Percentiles rank a stretch among this genome's conserved stretches.
Conservation (phyloP, 768 basidiomycete genomes). For the Lentinula boryana region DNA sequence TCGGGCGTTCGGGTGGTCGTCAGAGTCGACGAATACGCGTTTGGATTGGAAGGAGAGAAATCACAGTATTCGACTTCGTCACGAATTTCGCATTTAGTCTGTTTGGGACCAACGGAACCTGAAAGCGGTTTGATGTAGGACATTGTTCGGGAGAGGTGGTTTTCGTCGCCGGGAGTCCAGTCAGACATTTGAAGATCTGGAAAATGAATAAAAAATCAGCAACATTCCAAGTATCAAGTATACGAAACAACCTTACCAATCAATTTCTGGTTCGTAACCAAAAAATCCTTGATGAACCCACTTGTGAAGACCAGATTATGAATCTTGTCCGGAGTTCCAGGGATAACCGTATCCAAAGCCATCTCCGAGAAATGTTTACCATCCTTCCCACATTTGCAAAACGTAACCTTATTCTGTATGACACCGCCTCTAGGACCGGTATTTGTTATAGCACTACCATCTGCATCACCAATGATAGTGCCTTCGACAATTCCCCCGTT, state of each 20-base stretch:
- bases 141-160: conserved; percentile 78
- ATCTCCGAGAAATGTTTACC: conserved; percentile 67
- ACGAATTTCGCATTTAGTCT: conserved; percentile 91
- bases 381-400: conserved; percentile 68
- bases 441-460: conserved; percentile 11
- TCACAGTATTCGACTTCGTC: conserved; percentile 81
- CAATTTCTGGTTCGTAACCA: conserved; percentile 84
- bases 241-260: conserved; percentile 48
- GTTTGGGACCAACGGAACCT: conserved; percentile 85
- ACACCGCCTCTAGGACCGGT: conserved; percentile 8
- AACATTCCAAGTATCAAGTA: not conserved
- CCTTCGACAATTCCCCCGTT: conserved; percentile 14
- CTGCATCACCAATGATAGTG: conserved; percentile 12
- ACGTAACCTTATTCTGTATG: conserved; percentile 48
- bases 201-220: not conserved
- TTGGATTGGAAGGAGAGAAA: conserved; percentile 31
- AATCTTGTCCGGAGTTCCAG: conserved; percentile 91
- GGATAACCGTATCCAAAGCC: conserved; percentile 73
- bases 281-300: conserved; percentile 92
- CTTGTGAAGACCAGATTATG: conserved; percentile 96
- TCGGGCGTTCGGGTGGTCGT: conserved; percentile 94
- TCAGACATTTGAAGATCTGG: conserved; percentile 94
- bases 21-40: conserved; percentile 73
- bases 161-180: conserved; percentile 69
- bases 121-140: conserved; percentile 94